A percentile compares a stretch with the other conserved stretches of the same genome.
Evolutionary conservation across 108 stramenopile species (phyloP).

Genomic region (Fragilaria radians): DNA sequence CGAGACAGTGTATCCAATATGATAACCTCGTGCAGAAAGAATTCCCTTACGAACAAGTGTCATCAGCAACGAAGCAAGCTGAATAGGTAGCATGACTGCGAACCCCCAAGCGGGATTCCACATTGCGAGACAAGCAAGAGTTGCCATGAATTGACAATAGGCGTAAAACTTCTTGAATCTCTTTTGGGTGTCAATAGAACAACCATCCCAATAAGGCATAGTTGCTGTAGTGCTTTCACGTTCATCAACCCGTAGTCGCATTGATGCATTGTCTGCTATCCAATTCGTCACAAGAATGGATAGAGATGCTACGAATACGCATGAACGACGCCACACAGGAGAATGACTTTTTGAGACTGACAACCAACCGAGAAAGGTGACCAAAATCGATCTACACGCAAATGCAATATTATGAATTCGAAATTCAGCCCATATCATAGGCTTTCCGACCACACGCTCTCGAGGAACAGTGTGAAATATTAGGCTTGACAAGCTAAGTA

Average conservation of each 20-base stretch:
- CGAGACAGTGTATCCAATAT: slow-evolving; percentile 34
- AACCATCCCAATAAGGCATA: slow-evolving; percentile 61
- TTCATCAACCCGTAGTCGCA: slow-evolving; percentile 20
- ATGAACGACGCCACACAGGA: slow-evolving; percentile 7
- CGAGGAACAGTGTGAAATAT: slow-evolving; percentile 55
- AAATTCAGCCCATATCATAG: slow-evolving; percentile 70
- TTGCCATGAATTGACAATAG: slow-evolving; percentile 56
- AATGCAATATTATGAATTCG: slow-evolving; percentile 50
- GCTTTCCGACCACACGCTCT: slow-evolving; percentile 48
- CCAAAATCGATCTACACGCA: slow-evolving; percentile 30
- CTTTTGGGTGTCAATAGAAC: slow-evolving; percentile 34
- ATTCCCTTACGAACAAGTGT: slow-evolving; percentile 62
- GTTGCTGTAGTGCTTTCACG: slow-evolving; percentile 51
- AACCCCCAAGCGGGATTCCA: slow-evolving; percentile 48
- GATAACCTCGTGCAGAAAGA: slow-evolving; percentile 39
- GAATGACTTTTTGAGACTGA: slow-evolving; percentile 14
- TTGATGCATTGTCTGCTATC: slow-evolving; percentile 40
- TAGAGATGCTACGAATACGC: slow-evolving; percentile 14
- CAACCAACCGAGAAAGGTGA: slow-evolving; percentile 22
- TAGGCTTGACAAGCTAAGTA: slow-evolving; percentile 37
- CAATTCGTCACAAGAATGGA: slow-evolving; percentile 20
- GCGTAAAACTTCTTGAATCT: slow-evolving; percentile 61
- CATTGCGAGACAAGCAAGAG: slow-evolving; percentile 35
- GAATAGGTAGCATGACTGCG: slow-evolving; percentile 46
- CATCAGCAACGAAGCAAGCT: slow-evolving; percentile 58